Evolutionary conservation across 768 basidiomycete species (phyloP), one percentile per base, ranked within the genome.

Genomic region (Agaricus sinodeliciosus): DNA sequence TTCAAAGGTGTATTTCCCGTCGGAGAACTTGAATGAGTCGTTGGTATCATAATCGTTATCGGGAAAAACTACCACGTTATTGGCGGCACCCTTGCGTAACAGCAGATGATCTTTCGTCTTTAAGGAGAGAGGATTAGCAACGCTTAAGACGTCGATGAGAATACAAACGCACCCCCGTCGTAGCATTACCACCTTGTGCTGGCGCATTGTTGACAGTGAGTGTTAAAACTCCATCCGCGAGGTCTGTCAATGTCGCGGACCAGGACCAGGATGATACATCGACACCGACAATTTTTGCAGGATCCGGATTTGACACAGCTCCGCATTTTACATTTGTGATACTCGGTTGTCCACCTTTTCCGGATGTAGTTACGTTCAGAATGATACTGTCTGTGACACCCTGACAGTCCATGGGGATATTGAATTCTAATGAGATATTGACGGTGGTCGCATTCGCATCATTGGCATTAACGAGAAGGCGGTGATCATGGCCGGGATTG

Each of bases 21-120:
- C 70, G 9, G 80, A 74, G 48, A 76, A 71, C 15, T 74, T 72
- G 63, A 89, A 81, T 0, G 82, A 75, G 48, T 63, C 69, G 46
- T 66, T 67, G 16, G 67, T 73, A 65, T 87, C 84, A 64, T 92
- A 94, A 63, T 94, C 91, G 37, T 81, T 78, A 18, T 78, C 74
- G 0, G 90, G 89, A 76, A 87, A 94, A n/a, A 96, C 83, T 74
- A 96, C 84, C 16, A 86, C 77, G 62, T 96, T 95, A 60, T 79
- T 66, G 2, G 77, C 55, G 12, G 75, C 60, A 37, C 94, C 94
- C 67, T 94, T 94, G 59, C 94, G 81, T 52, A 95, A 58, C 34
- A 95, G 66, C 27, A 95, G 71, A 62, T 85, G 87, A 65, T 95
- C 93, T 35, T 73, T 68, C n/a, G 75, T 68, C 82, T 87, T 63